A percentile compares a stretch with the other conserved stretches of the same genome.
phyloP scores from a whole-genome alignment of 257 asterid genomes.

The Penstemon eatonii region DNA sequence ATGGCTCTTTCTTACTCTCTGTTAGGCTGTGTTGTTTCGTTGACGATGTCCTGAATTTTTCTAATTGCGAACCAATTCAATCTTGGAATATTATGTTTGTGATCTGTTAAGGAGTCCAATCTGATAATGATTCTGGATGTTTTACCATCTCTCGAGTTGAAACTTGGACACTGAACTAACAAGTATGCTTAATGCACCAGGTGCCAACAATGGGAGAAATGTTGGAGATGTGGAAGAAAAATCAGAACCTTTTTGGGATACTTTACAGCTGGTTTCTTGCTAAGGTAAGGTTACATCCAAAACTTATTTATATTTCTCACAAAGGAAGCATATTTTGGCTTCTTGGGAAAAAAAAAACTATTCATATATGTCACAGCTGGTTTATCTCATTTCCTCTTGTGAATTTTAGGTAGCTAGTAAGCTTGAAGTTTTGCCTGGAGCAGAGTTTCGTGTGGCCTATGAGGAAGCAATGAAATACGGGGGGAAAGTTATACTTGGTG shows the following conservation, averaged over 20 bases:
- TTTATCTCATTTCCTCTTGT: constrained; percentile 23
- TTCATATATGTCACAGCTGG: not conserved
- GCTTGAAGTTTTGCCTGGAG: constrained; percentile 93
- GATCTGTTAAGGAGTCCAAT: no score
- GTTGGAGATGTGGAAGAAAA: constrained; percentile 90
- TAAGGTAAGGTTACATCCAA: constrained; percentile 52
- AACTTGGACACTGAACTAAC: constrained; percentile 21
- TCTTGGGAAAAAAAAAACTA: not conserved
- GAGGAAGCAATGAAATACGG: constrained; percentile 95
- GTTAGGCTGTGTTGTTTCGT: not conserved
- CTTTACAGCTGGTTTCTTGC: constrained; percentile 96
- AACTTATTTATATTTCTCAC: constrained; percentile 11
- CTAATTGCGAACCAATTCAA: not conserved
- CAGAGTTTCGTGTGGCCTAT: constrained; percentile 92
- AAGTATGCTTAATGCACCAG: constrained; percentile 42
- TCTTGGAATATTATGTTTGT: not conserved
- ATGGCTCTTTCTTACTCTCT: not conserved
- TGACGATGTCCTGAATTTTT: not conserved
- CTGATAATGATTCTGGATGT: no score
- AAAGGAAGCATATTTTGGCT: constrained; percentile 21
- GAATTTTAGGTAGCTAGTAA: constrained; percentile 71
- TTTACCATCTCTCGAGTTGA: not conserved
- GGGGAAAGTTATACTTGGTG: constrained; percentile 93
- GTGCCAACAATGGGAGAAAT: constrained; percentile 80
- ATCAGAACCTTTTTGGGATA: constrained; percentile 75